Evolutionary conservation across 805 yeast species (phyloP).

Genomic region (Metschnikowia lochheadii): DNA sequence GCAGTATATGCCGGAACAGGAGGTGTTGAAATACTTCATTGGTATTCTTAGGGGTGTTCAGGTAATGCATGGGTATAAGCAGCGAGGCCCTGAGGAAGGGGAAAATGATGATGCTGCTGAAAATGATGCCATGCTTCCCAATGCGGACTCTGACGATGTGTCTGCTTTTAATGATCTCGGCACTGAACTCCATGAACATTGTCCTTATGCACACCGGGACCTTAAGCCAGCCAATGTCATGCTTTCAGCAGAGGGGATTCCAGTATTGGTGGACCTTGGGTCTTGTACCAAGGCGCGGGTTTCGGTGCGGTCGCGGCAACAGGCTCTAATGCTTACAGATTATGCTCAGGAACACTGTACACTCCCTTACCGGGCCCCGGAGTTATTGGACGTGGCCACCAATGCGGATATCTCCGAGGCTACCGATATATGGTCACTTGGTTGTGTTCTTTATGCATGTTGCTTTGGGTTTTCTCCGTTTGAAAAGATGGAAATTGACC

Average conservation of each 20-base stretch:
- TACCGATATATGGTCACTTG: conserved; percentile 89
- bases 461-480: conserved; percentile 83
- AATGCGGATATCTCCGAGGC: conserved; percentile 64
- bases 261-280: conserved; percentile 82
- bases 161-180: conserved; percentile 13
- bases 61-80: conserved; percentile 65
- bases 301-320: conserved; percentile 53
- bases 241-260: conserved; percentile 68
- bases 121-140: conserved; percentile 18
- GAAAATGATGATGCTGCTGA: conserved; percentile 14
- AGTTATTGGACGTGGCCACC: conserved; percentile 70
- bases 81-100: conserved; percentile 13
- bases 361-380: conserved; percentile 87
- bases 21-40: conserved; percentile 56
- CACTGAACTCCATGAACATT: conserved; percentile 53
- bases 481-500: conserved; percentile 72
- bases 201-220: conserved; percentile 82
- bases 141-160: conserved; percentile 27
- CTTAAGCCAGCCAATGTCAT: conserved; percentile 86
- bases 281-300: conserved; percentile 65
- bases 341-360: conserved; percentile 82
- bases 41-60: conserved; percentile 74
- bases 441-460: conserved; percentile 75
- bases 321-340: conserved; percentile 75
- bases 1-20: conserved; percentile 52